Evolutionary conservation across 2,329 filamentous ascomycete species (phyloP).

Genomic region (Chalara sp.): DNA sequence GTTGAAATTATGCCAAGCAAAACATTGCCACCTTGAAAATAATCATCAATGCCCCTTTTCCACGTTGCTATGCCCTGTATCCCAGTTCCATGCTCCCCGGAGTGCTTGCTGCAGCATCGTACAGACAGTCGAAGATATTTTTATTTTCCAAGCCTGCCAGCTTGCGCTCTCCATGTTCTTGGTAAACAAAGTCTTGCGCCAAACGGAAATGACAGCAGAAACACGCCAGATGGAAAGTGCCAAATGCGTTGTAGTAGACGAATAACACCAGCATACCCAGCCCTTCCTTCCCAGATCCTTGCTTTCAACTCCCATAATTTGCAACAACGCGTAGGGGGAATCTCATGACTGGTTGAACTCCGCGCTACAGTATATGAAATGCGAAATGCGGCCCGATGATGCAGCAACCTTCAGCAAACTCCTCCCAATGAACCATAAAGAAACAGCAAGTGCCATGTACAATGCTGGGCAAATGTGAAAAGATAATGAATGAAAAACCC

Average conservation of each 20-base stretch:
- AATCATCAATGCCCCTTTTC: constrained; percentile 18
- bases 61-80: constrained; percentile 19
- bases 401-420: constrained; percentile 19
- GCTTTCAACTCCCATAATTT: constrained; percentile 24
- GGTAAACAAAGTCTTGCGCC: constrained; percentile 14
- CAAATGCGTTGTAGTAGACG: constrained; percentile 3
- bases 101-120: constrained; percentile 12
- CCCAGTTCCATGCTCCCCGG: constrained; percentile 17
- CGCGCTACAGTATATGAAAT: constrained; percentile 25
- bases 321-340: constrained; percentile 27
- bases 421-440: constrained; percentile 19
- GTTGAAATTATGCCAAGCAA: constrained; percentile 11
- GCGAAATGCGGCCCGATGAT: constrained; percentile 22
- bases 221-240: constrained; percentile 13
- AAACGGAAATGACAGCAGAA: constrained; percentile 21
- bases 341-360: constrained; percentile 26
- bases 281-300: constrained; percentile 18
- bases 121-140: constrained; percentile 18
- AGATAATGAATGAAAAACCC: constrained; percentile 14
- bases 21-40: constrained; percentile 2
- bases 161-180: constrained; percentile 21
- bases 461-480: constrained; percentile 2
- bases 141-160: constrained; percentile 21
- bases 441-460: constrained; percentile 12
- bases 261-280: constrained; percentile 23